Percentiles rank a stretch among this genome's conserved stretches.
Conservation (phyloP, 2,329 filamentous ascomycete genomes). For the Lachnellula arida region DNA sequence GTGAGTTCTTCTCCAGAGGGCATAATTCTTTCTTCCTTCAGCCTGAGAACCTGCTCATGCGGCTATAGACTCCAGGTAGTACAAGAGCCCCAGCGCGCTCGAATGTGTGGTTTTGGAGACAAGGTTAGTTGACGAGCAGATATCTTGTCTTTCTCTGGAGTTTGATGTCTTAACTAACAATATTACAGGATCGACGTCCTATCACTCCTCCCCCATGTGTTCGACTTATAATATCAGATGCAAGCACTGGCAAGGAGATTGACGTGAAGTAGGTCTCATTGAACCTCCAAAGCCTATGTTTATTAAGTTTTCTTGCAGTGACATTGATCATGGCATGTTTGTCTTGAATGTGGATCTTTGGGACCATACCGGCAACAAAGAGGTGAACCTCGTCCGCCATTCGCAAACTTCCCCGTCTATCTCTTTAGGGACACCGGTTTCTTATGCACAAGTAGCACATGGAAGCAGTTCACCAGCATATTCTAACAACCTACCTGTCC, state of each 20-base stretch:
- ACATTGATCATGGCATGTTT: conserved; percentile 64
- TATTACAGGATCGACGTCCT: conserved; percentile 74
- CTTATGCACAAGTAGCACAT: conserved; percentile 56
- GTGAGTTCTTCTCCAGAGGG: conserved; percentile 17
- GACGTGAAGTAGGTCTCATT: conserved; percentile 67
- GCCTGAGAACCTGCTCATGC: conserved; percentile 9
- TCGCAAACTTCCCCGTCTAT: conserved; percentile 69
- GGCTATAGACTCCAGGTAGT: conserved; percentile 69
- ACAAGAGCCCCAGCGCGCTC: conserved; percentile 87
- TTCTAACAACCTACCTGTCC: conserved; percentile 20
- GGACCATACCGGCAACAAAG: conserved; percentile 53
- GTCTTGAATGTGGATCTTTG: conserved; percentile 67
- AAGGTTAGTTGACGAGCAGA: conserved; percentile 56
- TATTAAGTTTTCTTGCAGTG: conserved; percentile 39
- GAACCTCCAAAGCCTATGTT: not conserved
- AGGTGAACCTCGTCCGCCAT: conserved; percentile 66
- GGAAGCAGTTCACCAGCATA: conserved; percentile 31
- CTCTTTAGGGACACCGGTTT: conserved; percentile 72
- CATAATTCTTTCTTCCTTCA: not conserved
- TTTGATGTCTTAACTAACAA: not conserved
- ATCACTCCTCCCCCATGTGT: conserved; percentile 96
- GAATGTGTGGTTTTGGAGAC: conserved; percentile 98
- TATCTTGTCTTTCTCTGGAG: not conserved
- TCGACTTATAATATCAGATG: conserved; percentile 72
- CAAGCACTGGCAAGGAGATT: conserved; percentile 70